Base-by-base conservation (phyloP, 2,329 filamentous ascomycete genomes). In the Gyromitra esculenta region DNA sequence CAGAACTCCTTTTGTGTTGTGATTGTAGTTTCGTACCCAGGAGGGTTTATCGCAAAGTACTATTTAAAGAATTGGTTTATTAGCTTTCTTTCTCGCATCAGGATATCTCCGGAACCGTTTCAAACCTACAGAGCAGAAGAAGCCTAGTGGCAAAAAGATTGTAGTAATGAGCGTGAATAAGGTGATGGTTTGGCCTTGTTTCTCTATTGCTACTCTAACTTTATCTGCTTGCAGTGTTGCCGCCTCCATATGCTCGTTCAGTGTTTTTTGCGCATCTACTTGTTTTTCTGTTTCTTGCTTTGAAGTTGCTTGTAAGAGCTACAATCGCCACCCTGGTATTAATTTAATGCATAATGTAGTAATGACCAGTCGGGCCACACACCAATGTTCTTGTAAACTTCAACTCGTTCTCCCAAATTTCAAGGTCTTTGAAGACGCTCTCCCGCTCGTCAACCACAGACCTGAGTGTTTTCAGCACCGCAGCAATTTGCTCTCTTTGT, bases 111-210 rank as follows among this genome's bases (percentile, higher is more conserved):
- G 25, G 6, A 15, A n/a, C 5, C 6, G 25, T 21, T 1, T 1
- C 13, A 48, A 21, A 52, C 70, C 11, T 67, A 73, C 70, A 52
- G 25, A 2, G 9, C 35, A 41, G 13, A 73, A 7, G 54, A 73
- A 73, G 1, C 56, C 54, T 6, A 73, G 63, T 0, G 70, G 70
- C 2, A 73, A 8, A 45, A 73, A 73, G 1, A 67, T 2, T 13
- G 62, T 45, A 4, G 43, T 56, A 18, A 67, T 21, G 7, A 67
- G 45, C 1, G 70, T 67, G 21, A 67, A 73, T 9, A 73, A 0
- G 1, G 70, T 67, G 13, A 73, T 73, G 4, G 62, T 67, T 13
- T 73, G 63, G 13, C 70, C 70, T 18, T 67, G 70, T 18, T 45
- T 48, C 0, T 48, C 18, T 9, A 73, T 57, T 13, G n/a, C 57